These are phyloP conservation scores for Mycena pura DNA, from an alignment of 768 basidiomycete species.

Conservation along the genomic window DNA sequence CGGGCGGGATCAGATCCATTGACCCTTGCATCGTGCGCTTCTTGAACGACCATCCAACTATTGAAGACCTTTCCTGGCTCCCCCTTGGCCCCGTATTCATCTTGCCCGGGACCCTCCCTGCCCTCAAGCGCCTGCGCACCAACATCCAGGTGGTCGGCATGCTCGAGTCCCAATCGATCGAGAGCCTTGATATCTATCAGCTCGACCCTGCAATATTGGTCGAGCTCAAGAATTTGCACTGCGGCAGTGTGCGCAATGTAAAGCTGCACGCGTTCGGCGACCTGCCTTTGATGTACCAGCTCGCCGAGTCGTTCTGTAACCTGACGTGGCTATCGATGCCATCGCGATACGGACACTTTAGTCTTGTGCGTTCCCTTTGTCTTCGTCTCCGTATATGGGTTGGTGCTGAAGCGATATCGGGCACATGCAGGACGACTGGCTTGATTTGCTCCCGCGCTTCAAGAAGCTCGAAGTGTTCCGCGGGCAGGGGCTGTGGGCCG, in stretches of 20 bases:
- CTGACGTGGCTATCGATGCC: slow-evolving; percentile 51
- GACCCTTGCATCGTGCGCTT: slow-evolving; percentile 47
- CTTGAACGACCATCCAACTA: slow-evolving; percentile 50
- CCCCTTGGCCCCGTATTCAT: slow-evolving; percentile 44
- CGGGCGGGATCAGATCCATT: slow-evolving; percentile 43
- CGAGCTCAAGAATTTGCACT: slow-evolving; percentile 38
- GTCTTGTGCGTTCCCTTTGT: slow-evolving; percentile 32
- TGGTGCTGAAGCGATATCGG: too few species aligned
- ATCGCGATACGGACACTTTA: slow-evolving; percentile 33
- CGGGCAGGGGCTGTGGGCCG: slow-evolving; percentile 50
- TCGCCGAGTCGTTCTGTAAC: slow-evolving; percentile 46
- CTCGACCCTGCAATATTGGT: slow-evolving; percentile 39
- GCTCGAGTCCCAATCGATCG: slow-evolving; percentile 43
- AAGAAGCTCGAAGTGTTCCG: slow-evolving; percentile 50
- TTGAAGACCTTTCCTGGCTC: slow-evolving; percentile 56
- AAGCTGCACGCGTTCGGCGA: slow-evolving; percentile 40
- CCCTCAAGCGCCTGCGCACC: slow-evolving; percentile 45
- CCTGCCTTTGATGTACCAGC: slow-evolving; percentile 35
- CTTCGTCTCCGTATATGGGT: not conserved
- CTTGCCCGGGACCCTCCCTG: slow-evolving; percentile 46
- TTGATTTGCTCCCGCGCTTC: slow-evolving; percentile 49
- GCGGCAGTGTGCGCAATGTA: slow-evolving; percentile 38
- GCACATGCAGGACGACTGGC: slow-evolving; percentile 43
- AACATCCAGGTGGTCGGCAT: slow-evolving; percentile 43
- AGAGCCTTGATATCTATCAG: slow-evolving; percentile 42